These are phyloP conservation scores for Podospora fimiseda DNA, from an alignment of 495 filamentous ascomycete species.

Conservation along the genomic window DNA sequence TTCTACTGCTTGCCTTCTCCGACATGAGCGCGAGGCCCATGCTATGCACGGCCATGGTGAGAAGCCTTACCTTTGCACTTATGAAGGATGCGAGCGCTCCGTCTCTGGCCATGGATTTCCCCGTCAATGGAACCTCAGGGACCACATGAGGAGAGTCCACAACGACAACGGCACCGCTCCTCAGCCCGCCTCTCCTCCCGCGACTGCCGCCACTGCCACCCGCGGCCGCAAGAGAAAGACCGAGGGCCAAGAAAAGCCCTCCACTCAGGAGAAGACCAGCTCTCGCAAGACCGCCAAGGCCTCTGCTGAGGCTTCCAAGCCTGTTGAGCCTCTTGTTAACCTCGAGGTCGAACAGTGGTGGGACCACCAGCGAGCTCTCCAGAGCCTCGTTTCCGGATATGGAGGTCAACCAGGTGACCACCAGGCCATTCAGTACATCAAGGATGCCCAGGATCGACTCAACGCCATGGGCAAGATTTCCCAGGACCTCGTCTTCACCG, in stretches of 20 bases:
- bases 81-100: conserved; percentile 76
- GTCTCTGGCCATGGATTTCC: conserved; percentile 79
- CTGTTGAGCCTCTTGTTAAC: conserved; percentile 22
- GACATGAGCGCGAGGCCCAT: conserved; percentile 90
- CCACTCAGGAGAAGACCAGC: conserved; percentile 30
- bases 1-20: conserved; percentile 89
- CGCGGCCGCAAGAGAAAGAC: conserved; percentile 47
- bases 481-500: conserved; percentile 17
- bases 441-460: conserved; percentile 39
- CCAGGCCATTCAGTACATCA: conserved; percentile 36
- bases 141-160: conserved; percentile 93
- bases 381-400: conserved; percentile 32
- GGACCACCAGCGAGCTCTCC: conserved; percentile 42
- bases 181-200: conserved; percentile 32
- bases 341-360: conserved; percentile 41
- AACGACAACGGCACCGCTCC: conserved; percentile 55
- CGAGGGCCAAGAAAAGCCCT: conserved; percentile 32
- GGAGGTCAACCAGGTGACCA: conserved; percentile 41
- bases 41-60: conserved; percentile 91
- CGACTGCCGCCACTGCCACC: conserved; percentile 22
- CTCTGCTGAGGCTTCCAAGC: conserved; percentile 26
- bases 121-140: conserved; percentile 84
- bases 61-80: conserved; percentile 80
- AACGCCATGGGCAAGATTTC: conserved; percentile 39
- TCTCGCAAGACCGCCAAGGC: conserved; percentile 35